Evolutionary conservation across 164 flowering plant species (phyloP).

Genomic region (Vitis amurensis): DNA sequence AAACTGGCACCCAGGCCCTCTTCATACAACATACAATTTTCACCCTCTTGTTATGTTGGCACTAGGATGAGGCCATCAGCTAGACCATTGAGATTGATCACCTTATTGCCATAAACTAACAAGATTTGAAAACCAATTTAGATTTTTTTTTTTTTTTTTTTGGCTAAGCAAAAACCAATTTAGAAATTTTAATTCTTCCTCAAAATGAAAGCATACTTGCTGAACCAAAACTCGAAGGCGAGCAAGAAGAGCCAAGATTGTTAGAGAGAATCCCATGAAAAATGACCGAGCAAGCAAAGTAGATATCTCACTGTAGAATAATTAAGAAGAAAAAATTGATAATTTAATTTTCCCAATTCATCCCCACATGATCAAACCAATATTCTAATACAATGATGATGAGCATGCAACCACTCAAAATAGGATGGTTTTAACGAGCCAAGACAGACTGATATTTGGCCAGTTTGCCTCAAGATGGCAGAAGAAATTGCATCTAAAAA

Average conservation of each 20-base stretch:
- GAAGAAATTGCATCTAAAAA: too few species aligned
- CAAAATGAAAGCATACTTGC: conserved; percentile 55
- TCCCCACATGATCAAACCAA: too few species aligned
- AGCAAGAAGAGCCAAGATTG: conserved; percentile 68
- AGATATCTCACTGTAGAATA: conserved; percentile 59
- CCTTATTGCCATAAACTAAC: neutral
- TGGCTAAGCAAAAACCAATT: too few species aligned
- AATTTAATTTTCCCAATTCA: too few species aligned
- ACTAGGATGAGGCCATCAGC: neutral
- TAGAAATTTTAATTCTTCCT: neutral
- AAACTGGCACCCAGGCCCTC: too few species aligned
- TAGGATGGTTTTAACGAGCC: too few species aligned
- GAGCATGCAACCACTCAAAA: too few species aligned
- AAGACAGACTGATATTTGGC: too few species aligned
- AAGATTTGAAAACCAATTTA: neutral
- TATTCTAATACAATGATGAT: too few species aligned
- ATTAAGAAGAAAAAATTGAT: conserved; percentile 35
- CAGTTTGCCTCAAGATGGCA: too few species aligned
- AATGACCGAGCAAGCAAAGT: conserved; percentile 82
- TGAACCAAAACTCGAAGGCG: conserved; percentile 85
- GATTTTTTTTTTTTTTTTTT: neutral
- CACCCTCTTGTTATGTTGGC: neutral
- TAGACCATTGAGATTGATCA: neutral
- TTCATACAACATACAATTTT: neutral
- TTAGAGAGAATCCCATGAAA: conserved; percentile 78